phyloP scores from a whole-genome alignment of 2,329 filamentous ascomycete species.

The Scedosporium minutisporum region DNA sequence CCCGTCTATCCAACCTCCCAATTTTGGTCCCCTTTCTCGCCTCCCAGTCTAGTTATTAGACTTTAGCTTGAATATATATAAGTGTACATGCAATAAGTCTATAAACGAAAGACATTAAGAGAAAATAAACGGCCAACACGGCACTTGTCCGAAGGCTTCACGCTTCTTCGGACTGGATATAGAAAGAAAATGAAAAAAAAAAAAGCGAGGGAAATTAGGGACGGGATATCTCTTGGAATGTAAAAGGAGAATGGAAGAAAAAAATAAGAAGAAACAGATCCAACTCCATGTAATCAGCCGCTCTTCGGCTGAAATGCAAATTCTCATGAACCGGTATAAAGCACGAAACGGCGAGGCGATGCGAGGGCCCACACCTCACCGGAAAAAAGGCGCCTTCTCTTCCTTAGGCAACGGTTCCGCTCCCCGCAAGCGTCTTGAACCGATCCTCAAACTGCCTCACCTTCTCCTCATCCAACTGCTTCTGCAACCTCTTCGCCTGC shows the following conservation, averaged over 20 bases:
- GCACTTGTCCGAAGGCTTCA: no score
- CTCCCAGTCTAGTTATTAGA: no score
- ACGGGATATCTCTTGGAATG: background rate
- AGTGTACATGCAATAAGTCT: no score
- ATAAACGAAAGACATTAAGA: no score
- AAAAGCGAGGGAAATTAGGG: background rate
- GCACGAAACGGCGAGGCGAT: no score
- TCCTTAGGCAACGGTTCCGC: constrained; percentile 14
- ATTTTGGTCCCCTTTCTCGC: no score
- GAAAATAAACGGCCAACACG: no score
- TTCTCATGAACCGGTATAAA: background rate
- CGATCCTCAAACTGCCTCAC: constrained; percentile 37
- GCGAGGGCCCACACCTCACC: no score
- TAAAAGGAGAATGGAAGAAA: background rate
- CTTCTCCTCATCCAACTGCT: constrained; percentile 54
- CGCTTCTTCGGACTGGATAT: no score
- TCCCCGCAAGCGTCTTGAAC: constrained; percentile 21
- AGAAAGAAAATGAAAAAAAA: background rate
- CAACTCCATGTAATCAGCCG: background rate
- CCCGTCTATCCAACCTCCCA: no score
- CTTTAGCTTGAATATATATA: no score
- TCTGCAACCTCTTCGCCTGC: constrained; percentile 60
- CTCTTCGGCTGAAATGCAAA: background rate
- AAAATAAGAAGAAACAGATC: background rate
- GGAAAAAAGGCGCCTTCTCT: background rate